Evolutionary conservation across 2,329 filamentous ascomycete species (phyloP), one percentile per base, ranked within the genome.

Genomic region (Alternaria ethzedia): DNA sequence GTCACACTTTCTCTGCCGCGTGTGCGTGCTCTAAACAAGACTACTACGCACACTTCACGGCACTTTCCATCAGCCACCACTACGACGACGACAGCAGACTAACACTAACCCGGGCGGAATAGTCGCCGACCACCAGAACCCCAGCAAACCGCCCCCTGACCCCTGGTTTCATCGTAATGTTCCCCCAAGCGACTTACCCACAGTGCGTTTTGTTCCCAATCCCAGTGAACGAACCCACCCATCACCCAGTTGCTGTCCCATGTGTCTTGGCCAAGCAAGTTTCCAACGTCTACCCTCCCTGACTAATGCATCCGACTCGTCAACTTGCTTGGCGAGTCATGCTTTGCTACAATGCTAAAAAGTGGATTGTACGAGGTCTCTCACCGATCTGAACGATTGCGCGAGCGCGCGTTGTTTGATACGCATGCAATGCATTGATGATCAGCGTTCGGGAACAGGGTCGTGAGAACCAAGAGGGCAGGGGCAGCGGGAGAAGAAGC

Each of bases 151-250:
- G n/a, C 17, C 21, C 46, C 54, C 21, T 61, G 54, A 46, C 59
- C 59, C 59, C 54, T 61, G 36, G 59, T 61, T 61, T 57, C 46
- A 41, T 52, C 20, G 20, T 25, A 52, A 36, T 32, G 49, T 26
- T 51, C 54, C 58, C 21, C 46, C 58, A 46, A 60, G 43, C 23
- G 26, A 55, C 43, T 36, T 52, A 52, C 49, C 49, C 49, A 52
- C 49, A 23, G 49, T 25, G 28, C 20, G 49, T 52, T 52, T 52
- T 52, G 49, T 41, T 52, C 49, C 49, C 49, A 52, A 23, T 11
- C 32, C 32, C 49, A 41, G 36, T 41, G 36, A 17, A 41, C 17
- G 49, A 52, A 55, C 57, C 54, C 59, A 55, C 50, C 50, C 28
- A 41, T 21, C 49, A 36, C 43, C 43, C 43, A 45, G 20, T 21